Percentiles rank a stretch among this genome's conserved stretches.
phyloP scores from a whole-genome alignment of 495 filamentous ascomycete species.

The Trichoderma parareesei region DNA sequence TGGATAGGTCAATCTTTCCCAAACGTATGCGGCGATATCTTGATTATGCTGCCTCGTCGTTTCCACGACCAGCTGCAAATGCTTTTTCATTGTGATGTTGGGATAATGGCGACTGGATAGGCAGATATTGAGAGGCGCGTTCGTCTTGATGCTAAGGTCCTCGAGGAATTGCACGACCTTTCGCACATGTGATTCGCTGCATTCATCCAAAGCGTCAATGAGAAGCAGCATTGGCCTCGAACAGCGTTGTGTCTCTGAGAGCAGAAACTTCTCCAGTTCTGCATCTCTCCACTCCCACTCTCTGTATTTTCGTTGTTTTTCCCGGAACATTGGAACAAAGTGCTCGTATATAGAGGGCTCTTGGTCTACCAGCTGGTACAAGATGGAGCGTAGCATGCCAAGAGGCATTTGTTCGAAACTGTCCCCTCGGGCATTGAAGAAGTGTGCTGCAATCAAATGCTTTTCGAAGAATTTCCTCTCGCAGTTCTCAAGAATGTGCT shows the following conservation, averaged over 20 bases:
- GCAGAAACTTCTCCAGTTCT: background rate
- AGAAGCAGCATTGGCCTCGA: background rate
- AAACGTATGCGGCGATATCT: constrained; percentile 14
- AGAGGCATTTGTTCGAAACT: constrained; percentile 32
- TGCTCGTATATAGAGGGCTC: background rate
- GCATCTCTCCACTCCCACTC: background rate
- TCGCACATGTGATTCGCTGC: constrained; percentile 19
- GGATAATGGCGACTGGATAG: constrained; percentile 31
- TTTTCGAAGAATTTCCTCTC: background rate
- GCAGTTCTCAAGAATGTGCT: constrained; percentile 13
- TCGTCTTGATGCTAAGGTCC: constrained; percentile 14
- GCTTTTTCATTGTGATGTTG: constrained; percentile 18
- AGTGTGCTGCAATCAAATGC: constrained; percentile 30
- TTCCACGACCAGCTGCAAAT: constrained; percentile 13
- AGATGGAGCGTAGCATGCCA: constrained; percentile 42
- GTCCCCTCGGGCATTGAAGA: constrained; percentile 42
- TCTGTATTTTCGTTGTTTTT: background rate
- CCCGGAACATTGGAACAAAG: constrained; percentile 1
- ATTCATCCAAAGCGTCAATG: constrained; percentile 21
- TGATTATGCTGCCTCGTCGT: background rate
- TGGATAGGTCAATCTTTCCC: background rate
- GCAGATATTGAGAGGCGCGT: constrained; percentile 17
- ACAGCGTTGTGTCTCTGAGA: background rate
- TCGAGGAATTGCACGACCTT: constrained; percentile 24
- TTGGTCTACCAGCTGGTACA: constrained; percentile 18